These are phyloP conservation scores for Pseudohyphozyma bogoriensis DNA, from an alignment of 768 basidiomycete genomes.

Conservation along the genomic window DNA sequence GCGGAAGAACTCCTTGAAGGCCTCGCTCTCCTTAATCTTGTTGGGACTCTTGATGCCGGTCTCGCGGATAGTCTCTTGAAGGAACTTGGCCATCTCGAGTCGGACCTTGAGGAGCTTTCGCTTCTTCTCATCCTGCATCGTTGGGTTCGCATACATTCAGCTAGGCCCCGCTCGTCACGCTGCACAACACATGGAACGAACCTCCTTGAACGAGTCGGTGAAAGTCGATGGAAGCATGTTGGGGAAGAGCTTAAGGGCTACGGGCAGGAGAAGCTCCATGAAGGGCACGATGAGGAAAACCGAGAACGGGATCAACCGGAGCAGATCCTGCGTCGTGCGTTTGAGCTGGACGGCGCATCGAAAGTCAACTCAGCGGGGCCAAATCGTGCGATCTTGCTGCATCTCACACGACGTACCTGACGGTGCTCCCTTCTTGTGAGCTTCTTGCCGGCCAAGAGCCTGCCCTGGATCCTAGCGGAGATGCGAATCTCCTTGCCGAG, in stretches of 20 bases:
- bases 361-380: not conserved
- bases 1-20: slow-evolving; percentile 98
- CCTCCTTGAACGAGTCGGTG: slow-evolving; percentile 91
- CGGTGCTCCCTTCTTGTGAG: slow-evolving; percentile 86
- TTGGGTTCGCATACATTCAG: no score
- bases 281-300: slow-evolving; percentile 93
- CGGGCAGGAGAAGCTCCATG: slow-evolving; percentile 93
- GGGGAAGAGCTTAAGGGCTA: slow-evolving; percentile 92
- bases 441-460: slow-evolving; percentile 79
- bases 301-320: slow-evolving; percentile 88
- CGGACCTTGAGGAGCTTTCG: slow-evolving; percentile 88
- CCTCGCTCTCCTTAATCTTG: slow-evolving; percentile 76
- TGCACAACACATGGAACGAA: slow-evolving; percentile 37
- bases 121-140: slow-evolving; percentile 82
- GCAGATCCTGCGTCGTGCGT: slow-evolving; percentile 83
- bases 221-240: slow-evolving; percentile 98
- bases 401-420: slow-evolving; percentile 50
- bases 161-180: no score
- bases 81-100: slow-evolving; percentile 97
- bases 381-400: not conserved
- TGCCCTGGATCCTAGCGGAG: slow-evolving; percentile 74
- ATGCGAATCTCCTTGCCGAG: slow-evolving; percentile 90
- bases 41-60: slow-evolving; percentile 84
- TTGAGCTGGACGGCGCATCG: slow-evolving; percentile 72
- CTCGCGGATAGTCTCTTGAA: slow-evolving; percentile 93